Conservation (phyloP, 352 stramenopile species). For the Phytophthora vignae region DNA sequence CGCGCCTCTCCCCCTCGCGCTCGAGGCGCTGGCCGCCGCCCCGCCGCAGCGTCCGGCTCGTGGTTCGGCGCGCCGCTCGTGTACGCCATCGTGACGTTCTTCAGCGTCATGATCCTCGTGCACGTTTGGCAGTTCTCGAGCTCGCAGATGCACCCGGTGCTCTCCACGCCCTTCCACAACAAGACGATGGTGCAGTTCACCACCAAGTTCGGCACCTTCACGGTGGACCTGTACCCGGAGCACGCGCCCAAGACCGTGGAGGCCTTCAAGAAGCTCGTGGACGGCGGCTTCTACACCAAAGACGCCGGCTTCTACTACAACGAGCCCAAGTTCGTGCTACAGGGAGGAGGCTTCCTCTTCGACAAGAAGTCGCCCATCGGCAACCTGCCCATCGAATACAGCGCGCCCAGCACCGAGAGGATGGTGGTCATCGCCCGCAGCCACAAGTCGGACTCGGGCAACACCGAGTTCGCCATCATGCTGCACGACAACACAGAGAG, state of each 20-base stretch:
- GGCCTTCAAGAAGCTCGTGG: constrained; percentile 75
- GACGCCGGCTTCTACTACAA: constrained; percentile 89
- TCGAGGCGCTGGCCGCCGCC: constrained; percentile 7
- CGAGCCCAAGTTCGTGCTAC: constrained; percentile 81
- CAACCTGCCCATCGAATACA: constrained; percentile 86
- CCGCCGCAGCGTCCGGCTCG: constrained; percentile 16
- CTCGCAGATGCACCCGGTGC: constrained; percentile 43
- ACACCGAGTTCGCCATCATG: constrained; percentile 89
- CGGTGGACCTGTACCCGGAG: constrained; percentile 80
- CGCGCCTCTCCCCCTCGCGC: constrained; percentile 1
- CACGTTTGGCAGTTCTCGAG: constrained; percentile 77
- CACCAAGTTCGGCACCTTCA: constrained; percentile 83
- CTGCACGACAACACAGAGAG: constrained; percentile 79
- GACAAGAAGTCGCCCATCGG: constrained; percentile 73
- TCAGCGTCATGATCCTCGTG: constrained; percentile 63
- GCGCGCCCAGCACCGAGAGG: constrained; percentile 74
- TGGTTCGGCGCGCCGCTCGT: constrained; percentile 56
- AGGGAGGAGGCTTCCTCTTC: constrained; percentile 78
- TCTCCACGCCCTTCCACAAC: constrained; percentile 75
- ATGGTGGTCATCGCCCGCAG: constrained; percentile 86
- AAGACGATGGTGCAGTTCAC: constrained; percentile 86
- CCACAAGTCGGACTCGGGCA: constrained; percentile 74
- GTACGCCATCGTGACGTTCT: constrained; percentile 57
- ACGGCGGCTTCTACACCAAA: constrained; percentile 70
- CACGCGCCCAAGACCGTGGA: constrained; percentile 80